Evolutionary conservation across 805 yeast genomes (phyloP).

Genomic region (Yamadazyma phyllophila): DNA sequence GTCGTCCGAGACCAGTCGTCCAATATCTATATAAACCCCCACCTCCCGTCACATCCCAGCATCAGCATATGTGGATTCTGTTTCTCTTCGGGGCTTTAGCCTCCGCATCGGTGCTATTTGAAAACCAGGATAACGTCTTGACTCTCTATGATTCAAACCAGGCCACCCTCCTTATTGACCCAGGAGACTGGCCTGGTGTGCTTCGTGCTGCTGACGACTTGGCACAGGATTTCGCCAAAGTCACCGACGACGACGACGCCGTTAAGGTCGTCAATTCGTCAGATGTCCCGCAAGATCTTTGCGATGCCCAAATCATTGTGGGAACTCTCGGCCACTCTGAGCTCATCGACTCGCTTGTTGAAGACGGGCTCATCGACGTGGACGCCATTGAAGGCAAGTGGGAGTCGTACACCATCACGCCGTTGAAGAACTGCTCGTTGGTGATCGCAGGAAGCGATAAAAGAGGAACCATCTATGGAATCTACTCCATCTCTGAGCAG

Average conservation of each 20-base stretch:
- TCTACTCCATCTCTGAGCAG: conserved; percentile 16
- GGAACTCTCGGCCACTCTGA: conserved; percentile 17
- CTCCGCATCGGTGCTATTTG: conserved; percentile 8
- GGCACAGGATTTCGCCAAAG: conserved; percentile 13
- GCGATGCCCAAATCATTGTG: conserved; percentile 12
- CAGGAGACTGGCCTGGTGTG: conserved; percentile 18
- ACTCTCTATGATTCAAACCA: background rate
- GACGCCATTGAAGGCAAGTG: conserved; percentile 15
- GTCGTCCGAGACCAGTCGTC: no score
- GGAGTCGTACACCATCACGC: conserved; percentile 15
- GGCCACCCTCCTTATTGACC: conserved; percentile 8
- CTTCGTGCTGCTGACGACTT: conserved; percentile 15
- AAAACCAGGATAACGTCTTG: conserved; percentile 2
- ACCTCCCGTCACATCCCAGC: no score
- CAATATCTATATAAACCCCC: no score
- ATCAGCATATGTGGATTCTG: conserved; percentile 1
- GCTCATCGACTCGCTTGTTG: conserved; percentile 10
- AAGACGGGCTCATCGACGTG: conserved; percentile 8
- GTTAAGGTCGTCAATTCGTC: conserved; percentile 6
- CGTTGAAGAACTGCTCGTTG: conserved; percentile 9
- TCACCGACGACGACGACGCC: conserved; percentile 13
- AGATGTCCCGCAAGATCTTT: background rate
- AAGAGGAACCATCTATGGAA: conserved; percentile 18
- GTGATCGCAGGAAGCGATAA: conserved; percentile 20
- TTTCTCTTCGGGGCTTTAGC: conserved; percentile 1